phyloP scores from a whole-genome alignment of 1,139 yeast genomes.

The Zygosaccharomyces sapae region DNA sequence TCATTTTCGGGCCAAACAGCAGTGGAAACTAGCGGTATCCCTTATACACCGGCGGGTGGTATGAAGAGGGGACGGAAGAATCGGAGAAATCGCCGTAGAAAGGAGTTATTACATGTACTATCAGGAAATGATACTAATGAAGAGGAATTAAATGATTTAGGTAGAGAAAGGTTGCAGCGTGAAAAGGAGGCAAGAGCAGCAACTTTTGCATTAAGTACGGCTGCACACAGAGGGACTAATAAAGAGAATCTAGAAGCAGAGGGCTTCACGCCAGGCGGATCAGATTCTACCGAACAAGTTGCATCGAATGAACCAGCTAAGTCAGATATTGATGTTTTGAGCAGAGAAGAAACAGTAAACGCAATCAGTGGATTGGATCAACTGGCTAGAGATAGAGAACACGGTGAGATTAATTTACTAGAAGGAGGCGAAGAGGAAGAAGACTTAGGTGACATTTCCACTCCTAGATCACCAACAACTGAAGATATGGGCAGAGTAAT shows the following conservation, averaged over 20 bases:
- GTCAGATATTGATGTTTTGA: constrained; percentile 13
- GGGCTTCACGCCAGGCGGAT: constrained; percentile 15
- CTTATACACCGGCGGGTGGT: constrained; percentile 79
- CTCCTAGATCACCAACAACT: constrained; percentile 6
- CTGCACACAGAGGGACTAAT: constrained; percentile 22
- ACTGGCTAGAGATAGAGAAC: constrained; percentile 12
- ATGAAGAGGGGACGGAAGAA: constrained; percentile 50
- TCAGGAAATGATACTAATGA: constrained; percentile 28
- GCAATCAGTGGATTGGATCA: constrained; percentile 17
- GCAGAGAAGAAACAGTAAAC: constrained; percentile 16
- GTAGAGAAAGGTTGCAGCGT: constrained; percentile 35
- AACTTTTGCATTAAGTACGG: constrained; percentile 38
- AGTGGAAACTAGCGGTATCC: constrained; percentile 61
- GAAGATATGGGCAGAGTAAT: constrained; percentile 6
- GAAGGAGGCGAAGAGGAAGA: not conserved
- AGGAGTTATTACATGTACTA: constrained; percentile 29
- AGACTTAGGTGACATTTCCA: not conserved
- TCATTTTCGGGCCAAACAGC: constrained; percentile 34
- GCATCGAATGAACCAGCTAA: constrained; percentile 17
- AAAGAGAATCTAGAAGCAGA: constrained; percentile 19
- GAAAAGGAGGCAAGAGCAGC: constrained; percentile 42
- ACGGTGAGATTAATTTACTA: constrained; percentile 8
- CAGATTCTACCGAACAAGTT: constrained; percentile 13
- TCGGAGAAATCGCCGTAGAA: constrained; percentile 39
- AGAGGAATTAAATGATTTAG: constrained; percentile 34